A percentile compares a stretch with the other conserved stretches of the same genome.
These are phyloP conservation scores for Limonomyces culmigenus DNA, from an alignment of 1,284 basidiomycete genomes.

Conservation along the genomic window DNA sequence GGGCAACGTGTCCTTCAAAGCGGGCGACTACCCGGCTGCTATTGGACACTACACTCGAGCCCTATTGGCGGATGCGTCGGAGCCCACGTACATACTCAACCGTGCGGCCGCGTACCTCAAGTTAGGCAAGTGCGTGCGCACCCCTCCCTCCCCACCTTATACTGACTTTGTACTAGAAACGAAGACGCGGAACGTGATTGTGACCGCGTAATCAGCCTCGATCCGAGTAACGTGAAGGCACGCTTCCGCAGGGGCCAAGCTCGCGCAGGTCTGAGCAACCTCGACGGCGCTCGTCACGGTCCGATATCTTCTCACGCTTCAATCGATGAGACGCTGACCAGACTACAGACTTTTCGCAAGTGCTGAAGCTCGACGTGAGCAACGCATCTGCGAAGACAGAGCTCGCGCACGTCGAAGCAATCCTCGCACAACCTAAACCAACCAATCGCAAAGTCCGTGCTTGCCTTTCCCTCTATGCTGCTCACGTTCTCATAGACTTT, in stretches of 20 bases:
- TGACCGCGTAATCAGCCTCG: constrained; percentile 32
- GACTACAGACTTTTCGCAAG: too few relatives aligned
- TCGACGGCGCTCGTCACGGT: too few relatives aligned
- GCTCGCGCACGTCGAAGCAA: too few relatives aligned
- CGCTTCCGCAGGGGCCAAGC: constrained; percentile 60
- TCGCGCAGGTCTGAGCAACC: constrained; percentile 28
- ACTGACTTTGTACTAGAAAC: constrained; percentile 22
- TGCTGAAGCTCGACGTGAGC: too few relatives aligned
- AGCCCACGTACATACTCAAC: constrained; percentile 58
- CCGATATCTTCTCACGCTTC: too few relatives aligned
- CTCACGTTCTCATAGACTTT: too few relatives aligned
- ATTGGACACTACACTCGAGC: constrained; percentile 61
- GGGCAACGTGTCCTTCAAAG: constrained; percentile 45
- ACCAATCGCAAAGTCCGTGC: too few relatives aligned
- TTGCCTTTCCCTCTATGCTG: too few relatives aligned
- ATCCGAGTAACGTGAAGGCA: constrained; percentile 47
- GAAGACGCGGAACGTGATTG: constrained; percentile 67
- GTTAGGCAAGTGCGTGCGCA: constrained; percentile 58
- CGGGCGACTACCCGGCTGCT: constrained; percentile 30
- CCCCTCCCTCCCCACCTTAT: constrained; percentile 4
- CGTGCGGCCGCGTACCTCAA: constrained; percentile 72
- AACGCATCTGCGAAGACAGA: too few relatives aligned
- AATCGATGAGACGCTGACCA: too few relatives aligned
- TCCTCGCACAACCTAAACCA: too few relatives aligned
- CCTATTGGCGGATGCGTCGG: constrained; percentile 41